Base-by-base conservation (phyloP, 169 alveolate species). In the Plasmodium malariae region DNA sequence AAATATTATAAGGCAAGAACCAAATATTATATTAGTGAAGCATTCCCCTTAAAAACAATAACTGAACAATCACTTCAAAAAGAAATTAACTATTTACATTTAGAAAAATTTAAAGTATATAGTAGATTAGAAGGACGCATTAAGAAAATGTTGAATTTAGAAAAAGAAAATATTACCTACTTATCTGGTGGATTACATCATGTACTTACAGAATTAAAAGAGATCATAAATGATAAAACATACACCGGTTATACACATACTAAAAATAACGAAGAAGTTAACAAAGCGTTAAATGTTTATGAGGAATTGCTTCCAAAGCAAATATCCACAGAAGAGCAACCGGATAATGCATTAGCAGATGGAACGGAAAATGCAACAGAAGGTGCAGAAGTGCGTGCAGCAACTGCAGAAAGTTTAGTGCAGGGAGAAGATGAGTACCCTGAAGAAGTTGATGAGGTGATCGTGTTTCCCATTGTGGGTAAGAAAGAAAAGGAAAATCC, bases 151-250 rank as follows among this genome's bases (percentile, higher is more conserved):
- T 26, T 78, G 9, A 9, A 78, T 7, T 78, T 78, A 69, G 89
- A 49, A 36, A 78, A 78, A 37, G 67, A 63, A 14, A 78, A 17
- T 34, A 62, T 78, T 1, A 17, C 59, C 1, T 78, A 26, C 68
- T 24, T 78, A 19, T 78, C 89, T 28, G 48, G 89, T 62, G 76
- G 80, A 43, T 32, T 78, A 28, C 48, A 78, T 3, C 89, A 63
- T 37, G 43, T 78, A 26, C n/a, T 78, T 43, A 3, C 54, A n/a
- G 89, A 62, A 63, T 68, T 78, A 55, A 62, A 78, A 37, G 76
- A 63, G 48, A 12, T 78, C n/a, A 28, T 78, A 19, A n/a, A 63
- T 7, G 48, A 60, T 68, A 78, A 62, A 43, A n/a, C 2, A 1
- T 74, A 74, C 21, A 24, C 88, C 6, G 88, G 88, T 37, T 57